Evolutionary conservation across 164 flowering plant genomes (phyloP).

Genomic region (Vitis rotundifolia): DNA sequence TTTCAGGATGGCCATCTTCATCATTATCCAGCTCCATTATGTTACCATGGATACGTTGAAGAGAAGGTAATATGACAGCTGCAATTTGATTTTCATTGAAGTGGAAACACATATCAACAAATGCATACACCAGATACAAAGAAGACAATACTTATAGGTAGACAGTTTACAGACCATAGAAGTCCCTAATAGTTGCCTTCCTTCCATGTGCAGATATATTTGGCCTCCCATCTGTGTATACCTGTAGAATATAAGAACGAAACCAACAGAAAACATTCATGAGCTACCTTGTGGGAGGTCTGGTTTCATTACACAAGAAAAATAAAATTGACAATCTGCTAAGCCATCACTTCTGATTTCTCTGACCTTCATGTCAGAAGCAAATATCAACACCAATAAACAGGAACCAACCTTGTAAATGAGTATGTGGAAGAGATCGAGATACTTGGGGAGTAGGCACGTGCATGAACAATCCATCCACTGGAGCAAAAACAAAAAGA

Average conservation of each 20-base stretch:
- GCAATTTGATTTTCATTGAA: slow-evolving; percentile 22
- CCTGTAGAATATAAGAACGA: slow-evolving; percentile 29
- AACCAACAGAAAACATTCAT: not conserved
- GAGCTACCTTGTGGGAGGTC: not conserved
- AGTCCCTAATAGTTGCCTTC: slow-evolving; percentile 68
- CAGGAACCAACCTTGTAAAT: slow-evolving; percentile 56
- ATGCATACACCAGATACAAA: not conserved
- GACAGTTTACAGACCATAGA: slow-evolving; percentile 51
- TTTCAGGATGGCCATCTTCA: slow-evolving; percentile 19
- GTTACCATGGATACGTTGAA: slow-evolving; percentile 69
- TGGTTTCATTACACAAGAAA: not conserved
- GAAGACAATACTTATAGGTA: not conserved
- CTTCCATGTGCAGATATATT: slow-evolving; percentile 49
- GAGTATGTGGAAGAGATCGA: slow-evolving; percentile 64
- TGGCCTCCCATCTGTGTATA: slow-evolving; percentile 53
- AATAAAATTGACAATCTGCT: not conserved
- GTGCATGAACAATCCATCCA: slow-evolving; percentile 76
- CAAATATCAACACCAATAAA: not conserved
- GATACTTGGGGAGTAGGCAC: slow-evolving; percentile 65
- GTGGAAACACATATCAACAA: not conserved
- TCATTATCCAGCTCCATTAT: slow-evolving; percentile 36
- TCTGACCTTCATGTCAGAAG: not conserved
- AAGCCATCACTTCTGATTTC: not conserved
- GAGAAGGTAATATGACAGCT: slow-evolving; percentile 87
- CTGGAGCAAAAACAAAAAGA: slow-evolving; percentile 59